Percentiles rank a stretch among this genome's conserved stretches.
Evolutionary conservation across 192 early-diverging fungal species (phyloP).

Genomic region (Coemansia sp.): DNA sequence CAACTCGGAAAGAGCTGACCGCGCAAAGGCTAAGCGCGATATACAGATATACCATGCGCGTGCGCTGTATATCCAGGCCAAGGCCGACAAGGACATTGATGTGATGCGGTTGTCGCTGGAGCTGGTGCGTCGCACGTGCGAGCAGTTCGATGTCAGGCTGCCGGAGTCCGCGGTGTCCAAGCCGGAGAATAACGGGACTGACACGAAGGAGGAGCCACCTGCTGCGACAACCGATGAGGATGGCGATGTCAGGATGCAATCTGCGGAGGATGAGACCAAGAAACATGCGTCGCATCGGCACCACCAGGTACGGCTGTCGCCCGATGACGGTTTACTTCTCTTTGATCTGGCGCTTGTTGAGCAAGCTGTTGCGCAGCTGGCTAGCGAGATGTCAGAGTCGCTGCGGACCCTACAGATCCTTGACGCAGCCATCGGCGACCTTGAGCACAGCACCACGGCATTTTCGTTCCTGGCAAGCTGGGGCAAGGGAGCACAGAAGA

Average conservation of each 20-base stretch:
- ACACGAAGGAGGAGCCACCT: not conserved
- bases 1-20: conserved; percentile 23
- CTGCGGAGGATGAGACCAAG: not conserved
- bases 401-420: conserved; percentile 63
- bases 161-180: conserved; percentile 17
- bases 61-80: conserved; percentile 60
- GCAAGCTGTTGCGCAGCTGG: conserved; percentile 77
- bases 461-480: conserved; percentile 38
- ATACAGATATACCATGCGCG: conserved; percentile 41
- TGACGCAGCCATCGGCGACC: conserved; percentile 58
- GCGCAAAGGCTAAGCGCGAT: conserved; percentile 26
- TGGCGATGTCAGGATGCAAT: not conserved
- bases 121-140: conserved; percentile 40
- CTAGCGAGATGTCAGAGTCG: conserved; percentile 69
- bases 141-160: conserved; percentile 12
- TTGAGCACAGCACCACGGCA: conserved; percentile 53
- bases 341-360: conserved; percentile 81
- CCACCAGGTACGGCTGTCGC: conserved; percentile 5
- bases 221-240: not conserved
- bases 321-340: conserved; percentile 60
- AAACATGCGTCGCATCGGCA: conserved; percentile 1
- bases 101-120: conserved; percentile 61
- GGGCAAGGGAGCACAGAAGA: conserved; percentile 42
- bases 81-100: conserved; percentile 62
- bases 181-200: not conserved